Conservation (phyloP, 257 asterid species). For the Echium plantagineum region DNA sequence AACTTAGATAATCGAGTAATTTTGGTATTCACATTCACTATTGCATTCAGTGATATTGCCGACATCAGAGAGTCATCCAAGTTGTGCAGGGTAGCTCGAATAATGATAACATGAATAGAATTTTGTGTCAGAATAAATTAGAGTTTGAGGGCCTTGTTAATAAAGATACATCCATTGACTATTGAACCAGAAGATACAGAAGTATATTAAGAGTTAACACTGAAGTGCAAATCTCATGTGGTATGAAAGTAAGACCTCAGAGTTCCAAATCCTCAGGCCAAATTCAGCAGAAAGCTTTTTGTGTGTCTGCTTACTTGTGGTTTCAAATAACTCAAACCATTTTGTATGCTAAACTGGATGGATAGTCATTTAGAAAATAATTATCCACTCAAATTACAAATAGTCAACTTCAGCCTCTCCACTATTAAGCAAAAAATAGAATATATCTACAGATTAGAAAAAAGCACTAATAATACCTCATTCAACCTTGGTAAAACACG, state of each 20-base stretch:
- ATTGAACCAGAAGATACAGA: no score
- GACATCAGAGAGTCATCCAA: no score
- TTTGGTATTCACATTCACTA: neutral
- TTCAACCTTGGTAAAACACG: conserved; percentile 88
- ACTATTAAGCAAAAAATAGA: neutral
- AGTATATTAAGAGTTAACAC: no score
- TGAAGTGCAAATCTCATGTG: no score
- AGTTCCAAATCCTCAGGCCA: no score
- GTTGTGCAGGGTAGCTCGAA: no score
- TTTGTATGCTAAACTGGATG: neutral
- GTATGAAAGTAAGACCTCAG: no score
- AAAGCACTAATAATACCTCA: conserved; percentile 42
- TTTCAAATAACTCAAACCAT: neutral
- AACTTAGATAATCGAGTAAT: neutral
- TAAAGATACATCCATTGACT: neutral
- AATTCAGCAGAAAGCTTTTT: no score
- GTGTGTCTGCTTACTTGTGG: neutral
- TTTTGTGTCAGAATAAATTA: neutral
- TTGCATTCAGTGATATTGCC: neutral
- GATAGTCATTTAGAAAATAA: neutral
- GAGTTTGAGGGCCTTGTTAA: neutral
- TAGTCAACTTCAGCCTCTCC: neutral
- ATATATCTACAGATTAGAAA: neutral
- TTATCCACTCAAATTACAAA: neutral
- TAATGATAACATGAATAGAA: no score